phyloP scores from a whole-genome alignment of 2,329 filamentous ascomycete species.

The Ceratocystis eucalypticola region DNA sequence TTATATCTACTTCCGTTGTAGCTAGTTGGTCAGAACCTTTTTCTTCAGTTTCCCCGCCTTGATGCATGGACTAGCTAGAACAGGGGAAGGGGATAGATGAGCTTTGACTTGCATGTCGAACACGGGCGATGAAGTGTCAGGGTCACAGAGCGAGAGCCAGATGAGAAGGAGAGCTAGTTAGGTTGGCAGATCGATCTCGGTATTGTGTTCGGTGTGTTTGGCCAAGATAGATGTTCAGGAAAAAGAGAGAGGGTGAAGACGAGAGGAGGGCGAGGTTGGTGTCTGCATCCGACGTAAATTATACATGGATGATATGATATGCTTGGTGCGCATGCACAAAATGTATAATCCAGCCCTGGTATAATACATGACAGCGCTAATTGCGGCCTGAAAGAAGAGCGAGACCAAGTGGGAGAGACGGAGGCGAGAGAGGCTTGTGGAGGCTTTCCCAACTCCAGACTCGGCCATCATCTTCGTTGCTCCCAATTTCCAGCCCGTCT shows the following conservation, averaged over 20 bases:
- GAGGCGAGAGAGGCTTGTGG: neutral
- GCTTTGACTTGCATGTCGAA: neutral
- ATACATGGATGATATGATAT: neutral
- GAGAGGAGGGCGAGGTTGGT: neutral
- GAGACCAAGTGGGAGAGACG: neutral
- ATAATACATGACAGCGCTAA: neutral
- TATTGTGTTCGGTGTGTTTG: too few species aligned
- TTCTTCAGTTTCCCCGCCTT: neutral
- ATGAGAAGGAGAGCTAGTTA: too few species aligned
- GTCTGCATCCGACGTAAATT: neutral
- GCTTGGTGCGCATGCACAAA: neutral
- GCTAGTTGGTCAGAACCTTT: neutral
- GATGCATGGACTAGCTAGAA: neutral
- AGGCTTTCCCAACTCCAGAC: neutral
- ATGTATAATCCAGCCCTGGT: neutral
- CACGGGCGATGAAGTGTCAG: neutral
- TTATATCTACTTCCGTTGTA: neutral
- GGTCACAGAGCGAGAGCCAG: too few species aligned
- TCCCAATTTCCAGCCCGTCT: neutral
- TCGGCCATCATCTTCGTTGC: neutral
- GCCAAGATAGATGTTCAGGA: too few species aligned
- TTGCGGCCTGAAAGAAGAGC: conserved; percentile 1
- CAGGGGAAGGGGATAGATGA: neutral
- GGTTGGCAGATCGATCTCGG: too few species aligned
- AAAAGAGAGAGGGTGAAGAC: too few species aligned